Evolutionary conservation across 73 alveolate species (phyloP).

Genomic region (Paramecium caudatum): DNA sequence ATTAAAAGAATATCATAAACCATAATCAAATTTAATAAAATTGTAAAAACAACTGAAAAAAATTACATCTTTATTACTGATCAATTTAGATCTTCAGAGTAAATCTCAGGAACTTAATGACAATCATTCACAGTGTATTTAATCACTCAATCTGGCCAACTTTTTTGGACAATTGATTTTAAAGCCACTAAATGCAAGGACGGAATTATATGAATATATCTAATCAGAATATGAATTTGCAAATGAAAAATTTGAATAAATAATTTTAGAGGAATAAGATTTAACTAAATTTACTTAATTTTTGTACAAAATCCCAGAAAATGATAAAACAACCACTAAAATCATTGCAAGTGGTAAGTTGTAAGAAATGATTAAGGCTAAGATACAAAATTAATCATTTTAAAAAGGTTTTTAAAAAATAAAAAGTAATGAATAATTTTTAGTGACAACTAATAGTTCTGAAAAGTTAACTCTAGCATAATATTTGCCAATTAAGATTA

Average conservation of each 20-base stretch:
- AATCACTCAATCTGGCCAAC: not conserved
- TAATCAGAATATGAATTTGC: slow-evolving; percentile 1
- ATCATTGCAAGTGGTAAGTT: not conserved
- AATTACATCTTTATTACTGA: not conserved
- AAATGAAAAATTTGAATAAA: slow-evolving; percentile 44
- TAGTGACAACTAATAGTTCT: not conserved
- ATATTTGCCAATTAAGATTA: not conserved
- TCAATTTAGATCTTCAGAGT: not conserved
- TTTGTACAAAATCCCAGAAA: not conserved
- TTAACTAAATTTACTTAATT: not conserved
- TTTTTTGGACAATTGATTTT: not conserved
- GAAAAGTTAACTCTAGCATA: not conserved
- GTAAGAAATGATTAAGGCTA: not conserved
- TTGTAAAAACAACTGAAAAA: not conserved
- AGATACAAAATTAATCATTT: not conserved
- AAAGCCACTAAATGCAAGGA: not conserved
- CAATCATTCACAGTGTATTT: not conserved
- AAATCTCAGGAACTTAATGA: slow-evolving; percentile 4
- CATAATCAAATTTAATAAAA: not conserved
- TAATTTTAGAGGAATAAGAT: slow-evolving; percentile 1
- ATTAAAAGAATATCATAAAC: not conserved
- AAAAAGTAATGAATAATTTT: not conserved
- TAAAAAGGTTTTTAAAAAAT: slow-evolving; percentile 3
- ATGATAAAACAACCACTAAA: not conserved
- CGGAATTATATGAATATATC: not conserved